Conservation (phyloP, 225 moss, liverwort and hornwort species). For the Ulota crispa region DNA sequence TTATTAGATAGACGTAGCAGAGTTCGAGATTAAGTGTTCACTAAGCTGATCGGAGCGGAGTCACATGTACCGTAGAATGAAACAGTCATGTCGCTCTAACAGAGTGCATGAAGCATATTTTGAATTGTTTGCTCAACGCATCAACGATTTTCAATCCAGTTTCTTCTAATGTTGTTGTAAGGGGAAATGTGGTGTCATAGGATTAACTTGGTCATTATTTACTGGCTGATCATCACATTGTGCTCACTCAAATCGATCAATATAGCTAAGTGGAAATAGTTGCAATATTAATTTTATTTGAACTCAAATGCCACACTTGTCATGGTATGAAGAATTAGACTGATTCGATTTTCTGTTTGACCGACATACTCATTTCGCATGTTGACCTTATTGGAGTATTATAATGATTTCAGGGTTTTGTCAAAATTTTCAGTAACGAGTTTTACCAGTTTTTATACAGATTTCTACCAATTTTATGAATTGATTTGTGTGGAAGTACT, state of each 20-base stretch:
- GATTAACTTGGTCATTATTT: background rate
- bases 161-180: background rate
- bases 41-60: background rate
- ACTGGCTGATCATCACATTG: background rate
- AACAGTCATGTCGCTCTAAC: conserved; percentile 8
- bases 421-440: background rate
- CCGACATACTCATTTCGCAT: background rate
- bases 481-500: too few species aligned
- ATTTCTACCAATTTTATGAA: background rate
- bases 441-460: background rate
- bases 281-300: background rate
- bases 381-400: background rate
- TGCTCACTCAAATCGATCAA: background rate
- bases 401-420: background rate
- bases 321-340: background rate
- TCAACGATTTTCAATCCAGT: conserved; percentile 12
- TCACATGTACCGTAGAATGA: conserved; percentile 18
- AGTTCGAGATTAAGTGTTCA: conserved; percentile 10
- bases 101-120: conserved; percentile 21
- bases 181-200: background rate
- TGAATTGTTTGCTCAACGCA: background rate
- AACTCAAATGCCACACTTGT: background rate
- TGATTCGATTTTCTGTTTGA: background rate
- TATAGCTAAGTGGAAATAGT: background rate
- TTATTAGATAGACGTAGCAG: conserved; percentile 1